Evolutionary conservation across 2,329 filamentous ascomycete species (phyloP).

Genomic region (Zymoseptoria ardabiliae): DNA sequence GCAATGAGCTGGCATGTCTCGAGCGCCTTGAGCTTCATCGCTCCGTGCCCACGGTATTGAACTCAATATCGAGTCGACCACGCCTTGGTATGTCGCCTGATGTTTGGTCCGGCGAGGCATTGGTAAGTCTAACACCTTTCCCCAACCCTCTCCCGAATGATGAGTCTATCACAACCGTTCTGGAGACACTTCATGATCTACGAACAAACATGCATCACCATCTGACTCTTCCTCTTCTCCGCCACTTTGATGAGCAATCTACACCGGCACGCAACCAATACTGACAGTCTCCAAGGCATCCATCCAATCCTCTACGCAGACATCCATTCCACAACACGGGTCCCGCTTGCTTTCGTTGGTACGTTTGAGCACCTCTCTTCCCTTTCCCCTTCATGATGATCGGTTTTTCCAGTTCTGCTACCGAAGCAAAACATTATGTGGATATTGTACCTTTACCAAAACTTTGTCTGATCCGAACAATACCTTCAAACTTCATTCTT

Average conservation of each 20-base stretch:
- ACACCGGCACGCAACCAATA: neutral
- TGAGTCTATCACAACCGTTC: conserved; percentile 31
- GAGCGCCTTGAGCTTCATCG: neutral
- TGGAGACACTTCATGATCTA: conserved; percentile 31
- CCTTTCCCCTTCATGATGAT: conserved; percentile 28
- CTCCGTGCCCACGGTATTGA: neutral
- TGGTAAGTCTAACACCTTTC: conserved; percentile 9
- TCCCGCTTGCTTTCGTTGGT: conserved; percentile 7
- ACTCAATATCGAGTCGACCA: neutral
- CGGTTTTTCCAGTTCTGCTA: conserved; percentile 37
- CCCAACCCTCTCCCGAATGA: conserved; percentile 13
- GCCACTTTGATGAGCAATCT: neutral
- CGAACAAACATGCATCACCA: conserved; percentile 38
- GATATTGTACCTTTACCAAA: conserved; percentile 34
- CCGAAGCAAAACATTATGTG: conserved; percentile 28
- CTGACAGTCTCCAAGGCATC: neutral
- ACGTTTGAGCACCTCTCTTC: conserved; percentile 7
- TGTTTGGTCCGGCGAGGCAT: neutral
- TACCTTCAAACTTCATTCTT: neutral
- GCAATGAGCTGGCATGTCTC: neutral
- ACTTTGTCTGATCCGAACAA: conserved; percentile 28
- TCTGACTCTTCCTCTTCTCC: conserved; percentile 23
- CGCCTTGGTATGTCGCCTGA: neutral
- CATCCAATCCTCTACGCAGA: neutral
- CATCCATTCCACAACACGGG: too few species aligned